These are phyloP conservation scores for Stachybotrys chartarum DNA, from an alignment of 2,329 filamentous ascomycete species.

Conservation along the genomic window DNA sequence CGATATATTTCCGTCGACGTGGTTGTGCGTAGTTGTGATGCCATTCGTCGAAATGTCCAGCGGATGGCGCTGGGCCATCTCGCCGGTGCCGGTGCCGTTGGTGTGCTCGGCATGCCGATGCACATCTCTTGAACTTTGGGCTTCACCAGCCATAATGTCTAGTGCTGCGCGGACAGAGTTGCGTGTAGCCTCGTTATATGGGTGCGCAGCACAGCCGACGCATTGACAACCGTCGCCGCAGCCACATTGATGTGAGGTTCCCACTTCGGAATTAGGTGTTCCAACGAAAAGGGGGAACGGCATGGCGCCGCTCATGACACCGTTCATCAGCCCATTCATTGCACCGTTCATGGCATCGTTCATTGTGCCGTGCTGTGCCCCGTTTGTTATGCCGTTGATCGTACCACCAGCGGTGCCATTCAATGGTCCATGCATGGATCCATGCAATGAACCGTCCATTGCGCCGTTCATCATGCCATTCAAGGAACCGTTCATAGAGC, in stretches of 20 bases:
- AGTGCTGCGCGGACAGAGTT: constrained; percentile 43
- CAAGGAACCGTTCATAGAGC: neutral
- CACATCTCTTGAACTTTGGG: constrained; percentile 8
- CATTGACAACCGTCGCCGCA: constrained; percentile 63
- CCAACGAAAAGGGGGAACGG: neutral
- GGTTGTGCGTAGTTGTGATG: constrained; percentile 5
- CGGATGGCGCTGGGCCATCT: constrained; percentile 12
- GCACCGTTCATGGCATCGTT: neutral
- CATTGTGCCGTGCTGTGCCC: neutral
- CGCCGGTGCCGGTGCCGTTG: constrained; percentile 12
- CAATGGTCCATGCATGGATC: neutral
- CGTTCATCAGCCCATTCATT: neutral
- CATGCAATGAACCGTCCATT: neutral
- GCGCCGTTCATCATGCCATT: neutral
- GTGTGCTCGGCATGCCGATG: constrained; percentile 13
- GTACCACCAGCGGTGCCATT: neutral
- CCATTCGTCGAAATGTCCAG: constrained; percentile 12
- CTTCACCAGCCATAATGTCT: constrained; percentile 31
- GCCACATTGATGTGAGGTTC: constrained; percentile 40
- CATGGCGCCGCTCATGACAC: neutral
- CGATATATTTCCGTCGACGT: constrained; percentile 23
- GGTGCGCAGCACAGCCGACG: constrained; percentile 60
- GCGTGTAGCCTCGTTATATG: constrained; percentile 58
- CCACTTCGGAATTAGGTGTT: constrained; percentile 3
- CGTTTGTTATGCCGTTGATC: neutral